Percentiles rank a stretch among this genome's conserved stretches.
Evolutionary conservation across 768 basidiomycete genomes (phyloP).

Genomic region (Tricholoma hemisulphureum): DNA sequence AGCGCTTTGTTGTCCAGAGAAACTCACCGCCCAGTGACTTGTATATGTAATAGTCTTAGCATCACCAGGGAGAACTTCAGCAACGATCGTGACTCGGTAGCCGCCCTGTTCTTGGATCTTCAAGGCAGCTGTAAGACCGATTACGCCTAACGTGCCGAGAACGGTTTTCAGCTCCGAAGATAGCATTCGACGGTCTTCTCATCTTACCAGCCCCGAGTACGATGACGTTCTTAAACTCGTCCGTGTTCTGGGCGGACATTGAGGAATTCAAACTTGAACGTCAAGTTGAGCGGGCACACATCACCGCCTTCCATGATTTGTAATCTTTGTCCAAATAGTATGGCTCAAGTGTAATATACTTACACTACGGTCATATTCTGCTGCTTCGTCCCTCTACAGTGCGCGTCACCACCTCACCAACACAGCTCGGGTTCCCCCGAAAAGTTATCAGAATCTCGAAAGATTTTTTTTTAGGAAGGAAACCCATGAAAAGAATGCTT

Average conservation of each 20-base stretch:
- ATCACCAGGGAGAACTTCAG: conserved; percentile 72
- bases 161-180: background rate
- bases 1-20: background rate
- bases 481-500: background rate
- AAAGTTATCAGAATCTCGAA: too few relatives aligned
- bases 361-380: too few relatives aligned
- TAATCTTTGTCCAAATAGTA: too few relatives aligned
- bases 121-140: conserved; percentile 76
- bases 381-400: too few relatives aligned
- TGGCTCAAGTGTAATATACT: too few relatives aligned
- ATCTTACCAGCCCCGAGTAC: conserved; percentile 22
- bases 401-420: too few relatives aligned
- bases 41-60: conserved; percentile 73
- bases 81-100: conserved; percentile 66
- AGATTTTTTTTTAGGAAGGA: too few relatives aligned
- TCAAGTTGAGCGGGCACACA: too few relatives aligned
- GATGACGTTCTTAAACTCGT: conserved; percentile 10
- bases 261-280: too few relatives aligned
- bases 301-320: too few relatives aligned
- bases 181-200: background rate
- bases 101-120: conserved; percentile 61
- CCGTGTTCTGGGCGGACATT: background rate
- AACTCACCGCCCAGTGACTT: conserved; percentile 76
- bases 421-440: too few relatives aligned
- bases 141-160: conserved; percentile 54